phyloP scores from a whole-genome alignment of 768 basidiomycete genomes.

The Trametes punicea region DNA sequence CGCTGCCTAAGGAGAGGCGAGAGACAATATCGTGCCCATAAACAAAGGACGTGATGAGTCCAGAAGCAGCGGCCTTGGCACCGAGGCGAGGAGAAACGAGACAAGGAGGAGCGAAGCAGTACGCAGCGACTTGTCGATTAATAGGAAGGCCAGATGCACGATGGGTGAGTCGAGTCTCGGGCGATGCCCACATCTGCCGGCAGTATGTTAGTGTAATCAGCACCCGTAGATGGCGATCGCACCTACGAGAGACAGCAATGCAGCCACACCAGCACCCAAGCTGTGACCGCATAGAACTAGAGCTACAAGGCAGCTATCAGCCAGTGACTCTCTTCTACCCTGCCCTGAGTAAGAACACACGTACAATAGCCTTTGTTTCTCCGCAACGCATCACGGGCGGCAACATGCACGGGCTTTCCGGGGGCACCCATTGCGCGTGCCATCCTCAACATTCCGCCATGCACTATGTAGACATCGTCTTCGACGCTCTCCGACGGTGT shows the following conservation, averaged over 20 bases:
- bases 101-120: slow-evolving; percentile 81
- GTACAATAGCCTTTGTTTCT: slow-evolving; percentile 71
- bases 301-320: slow-evolving; percentile 36
- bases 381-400: slow-evolving; percentile 65
- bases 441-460: slow-evolving; percentile 79
- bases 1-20: slow-evolving; percentile 71
- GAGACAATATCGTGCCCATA: slow-evolving; percentile 83
- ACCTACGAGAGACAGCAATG: slow-evolving; percentile 67
- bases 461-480: slow-evolving; percentile 52
- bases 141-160: slow-evolving; percentile 67
- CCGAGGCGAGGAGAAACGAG: slow-evolving; percentile 59
- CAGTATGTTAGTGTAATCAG: not conserved
- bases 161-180: slow-evolving; percentile 66
- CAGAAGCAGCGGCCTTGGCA: slow-evolving; percentile 52
- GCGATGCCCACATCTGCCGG: slow-evolving; percentile 80
- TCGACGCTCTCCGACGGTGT: slow-evolving; percentile 9
- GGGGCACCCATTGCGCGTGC: slow-evolving; percentile 73
- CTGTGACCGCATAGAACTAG: slow-evolving; percentile 81
- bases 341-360: slow-evolving; percentile 28
- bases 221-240: not conserved
- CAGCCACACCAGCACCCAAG: slow-evolving; percentile 79
- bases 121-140: slow-evolving; percentile 65
- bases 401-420: slow-evolving; percentile 74
- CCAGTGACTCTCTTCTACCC: not conserved
- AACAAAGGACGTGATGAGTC: slow-evolving; percentile 72